Base-by-base conservation (phyloP, 2,329 filamentous ascomycete genomes). In the Claviceps maximensis region DNA sequence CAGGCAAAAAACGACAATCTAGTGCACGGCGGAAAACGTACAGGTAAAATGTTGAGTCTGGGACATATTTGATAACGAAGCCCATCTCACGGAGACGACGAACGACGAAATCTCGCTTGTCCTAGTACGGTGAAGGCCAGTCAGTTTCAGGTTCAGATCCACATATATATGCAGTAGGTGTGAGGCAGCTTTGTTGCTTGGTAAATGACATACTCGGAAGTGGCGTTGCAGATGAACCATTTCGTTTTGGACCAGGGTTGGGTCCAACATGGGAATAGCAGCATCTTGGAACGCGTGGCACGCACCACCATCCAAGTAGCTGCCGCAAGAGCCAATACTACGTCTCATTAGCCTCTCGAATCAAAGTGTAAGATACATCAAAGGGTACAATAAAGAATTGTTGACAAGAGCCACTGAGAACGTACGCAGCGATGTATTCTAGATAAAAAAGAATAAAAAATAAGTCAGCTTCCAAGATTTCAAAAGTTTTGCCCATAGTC, bases 271-370 rank as follows among this genome's bases (percentile, higher is more conserved):
- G 38, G 84, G 79, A 51, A 97, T 79, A 10, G 91, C 89, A 8
- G 90, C 91, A 69, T 96, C 87, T 70, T 96, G 91, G 79, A 97
- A 95, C 44, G 91, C 89, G 36, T 91, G 90, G 66, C 93, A 94
- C 69, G 89, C 89, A 60, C 91, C 91, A 61, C 91, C 91, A 63
- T 97, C 91, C 42, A 96, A 83, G 72, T 96, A 96, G 41, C 86
- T 91, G 55, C 91, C 91, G 65, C 90, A 95, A 41, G 86, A 90
- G 53, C 89, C 88, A 59, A 96, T 90, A 31, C 75, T 78, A 52
- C 3, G 47, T 25, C 17, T 15, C 7, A 53, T 59, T 47, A 59
- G 54, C 40, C 2, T 47, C 13, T 10, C 5, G 7, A 23, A 27
- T 50, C 53, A 17, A 53, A 25, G n/a, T n/a, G n/a, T n/a, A n/a